These are phyloP conservation scores for Spongiforma sp. DNA, from an alignment of 1,284 basidiomycete species.

Conservation along the genomic window DNA sequence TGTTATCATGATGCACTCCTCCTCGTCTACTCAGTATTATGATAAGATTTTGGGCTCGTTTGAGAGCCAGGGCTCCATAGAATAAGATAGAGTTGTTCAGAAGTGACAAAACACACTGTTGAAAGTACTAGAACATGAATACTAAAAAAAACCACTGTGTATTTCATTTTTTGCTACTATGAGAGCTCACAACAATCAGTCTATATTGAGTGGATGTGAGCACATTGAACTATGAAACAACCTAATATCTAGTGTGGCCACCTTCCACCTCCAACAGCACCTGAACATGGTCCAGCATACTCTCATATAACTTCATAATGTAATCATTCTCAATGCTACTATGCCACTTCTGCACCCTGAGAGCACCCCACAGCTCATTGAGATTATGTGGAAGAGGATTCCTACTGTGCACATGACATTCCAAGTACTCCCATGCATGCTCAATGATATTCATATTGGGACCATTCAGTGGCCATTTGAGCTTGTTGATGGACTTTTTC, in stretches of 20 bases:
- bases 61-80: background rate
- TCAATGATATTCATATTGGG: conserved; percentile 3
- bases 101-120: background rate
- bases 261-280: background rate
- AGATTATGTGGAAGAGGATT: background rate
- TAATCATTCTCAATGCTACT: background rate
- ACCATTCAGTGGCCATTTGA: conserved; percentile 1
- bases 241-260: background rate
- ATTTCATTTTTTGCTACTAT: background rate
- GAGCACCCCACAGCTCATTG: background rate
- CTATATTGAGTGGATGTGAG: background rate
- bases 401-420: background rate
- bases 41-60: background rate
- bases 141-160: background rate
- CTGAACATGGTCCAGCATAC: background rate
- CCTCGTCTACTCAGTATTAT: background rate
- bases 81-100: background rate
- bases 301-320: background rate
- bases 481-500: background rate
- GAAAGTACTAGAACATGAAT: background rate
- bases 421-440: background rate
- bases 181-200: background rate
- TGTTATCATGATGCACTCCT: background rate
- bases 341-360: conserved; percentile 1
- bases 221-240: background rate